phyloP scores from a whole-genome alignment of 495 filamentous ascomycete genomes.

The Penicillium cosmopolitanum region DNA sequence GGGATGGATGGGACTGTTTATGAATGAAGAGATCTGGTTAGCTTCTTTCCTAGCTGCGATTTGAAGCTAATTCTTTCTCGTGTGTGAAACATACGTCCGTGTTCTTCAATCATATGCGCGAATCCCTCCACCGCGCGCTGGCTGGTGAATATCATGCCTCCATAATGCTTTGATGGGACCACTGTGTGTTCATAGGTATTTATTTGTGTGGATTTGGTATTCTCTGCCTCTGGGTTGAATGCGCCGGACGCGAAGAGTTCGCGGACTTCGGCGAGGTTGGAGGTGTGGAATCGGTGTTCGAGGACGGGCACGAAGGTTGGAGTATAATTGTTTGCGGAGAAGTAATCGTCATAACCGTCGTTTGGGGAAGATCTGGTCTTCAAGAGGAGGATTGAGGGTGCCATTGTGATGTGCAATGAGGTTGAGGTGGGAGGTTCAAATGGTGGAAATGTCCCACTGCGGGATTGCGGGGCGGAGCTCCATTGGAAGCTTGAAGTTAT shows the following conservation, averaged over 20 bases:
- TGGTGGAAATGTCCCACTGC: background rate
- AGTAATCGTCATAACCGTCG: constrained; percentile 80
- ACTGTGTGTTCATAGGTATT: background rate
- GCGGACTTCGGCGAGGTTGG: constrained; percentile 50
- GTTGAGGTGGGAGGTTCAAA: background rate
- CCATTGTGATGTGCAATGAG: constrained; percentile 15
- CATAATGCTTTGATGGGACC: constrained; percentile 54
- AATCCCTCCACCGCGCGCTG: constrained; percentile 93
- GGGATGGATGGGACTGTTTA: constrained; percentile 20
- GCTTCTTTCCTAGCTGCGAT: background rate
- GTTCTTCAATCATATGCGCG: constrained; percentile 60
- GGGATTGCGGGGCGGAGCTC: constrained; percentile 19
- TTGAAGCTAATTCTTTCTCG: background rate
- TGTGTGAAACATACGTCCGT: constrained; percentile 31
- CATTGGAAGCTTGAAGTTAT: background rate
- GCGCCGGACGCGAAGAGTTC: constrained; percentile 40
- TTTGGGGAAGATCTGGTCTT: constrained; percentile 81
- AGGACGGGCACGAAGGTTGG: constrained; percentile 85
- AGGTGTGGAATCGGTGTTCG: constrained; percentile 63
- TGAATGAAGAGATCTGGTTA: background rate
- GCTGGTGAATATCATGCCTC: constrained; percentile 89
- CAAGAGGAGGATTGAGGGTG: constrained; percentile 66
- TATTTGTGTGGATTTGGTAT: background rate
- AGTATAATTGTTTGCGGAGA: constrained; percentile 49
- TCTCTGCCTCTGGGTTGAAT: constrained; percentile 13